These are phyloP conservation scores for Maudiozyma turicensis DNA, from an alignment of 805 yeast genomes.

Conservation along the genomic window DNA sequence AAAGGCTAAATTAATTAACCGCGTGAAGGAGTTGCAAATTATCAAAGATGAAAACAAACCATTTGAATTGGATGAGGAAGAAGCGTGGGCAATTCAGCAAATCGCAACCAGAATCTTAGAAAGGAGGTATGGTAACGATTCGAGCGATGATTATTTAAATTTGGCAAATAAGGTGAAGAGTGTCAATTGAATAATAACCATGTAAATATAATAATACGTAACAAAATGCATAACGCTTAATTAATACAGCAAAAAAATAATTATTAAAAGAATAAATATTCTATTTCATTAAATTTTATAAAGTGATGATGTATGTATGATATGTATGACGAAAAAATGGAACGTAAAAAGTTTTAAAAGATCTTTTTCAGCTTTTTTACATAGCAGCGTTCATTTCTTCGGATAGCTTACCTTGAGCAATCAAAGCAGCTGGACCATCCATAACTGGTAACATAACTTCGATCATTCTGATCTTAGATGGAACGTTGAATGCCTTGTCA, in stretches of 20 bases:
- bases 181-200: no score
- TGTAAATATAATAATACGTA: background rate
- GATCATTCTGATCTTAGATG: conserved; percentile 50
- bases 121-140: background rate
- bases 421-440: conserved; percentile 60
- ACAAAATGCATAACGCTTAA: background rate
- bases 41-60: no score
- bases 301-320: background rate
- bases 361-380: conserved; percentile 4
- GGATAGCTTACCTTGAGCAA: conserved; percentile 54
- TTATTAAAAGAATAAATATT: background rate
- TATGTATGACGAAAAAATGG: background rate
- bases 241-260: background rate
- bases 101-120: conserved; percentile 3
- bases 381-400: conserved; percentile 35
- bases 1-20: conserved; percentile 13
- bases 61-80: conserved; percentile 4
- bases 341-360: background rate
- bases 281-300: conserved; percentile 1
- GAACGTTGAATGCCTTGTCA: conserved; percentile 32
- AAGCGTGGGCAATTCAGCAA: conserved; percentile 11
- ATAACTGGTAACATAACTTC: conserved; percentile 57
- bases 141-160: no score
- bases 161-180: no score
- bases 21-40: conserved; percentile 12